These are phyloP conservation scores for Colletotrichum agaves DNA, from an alignment of 2,329 filamentous ascomycete genomes.

Conservation along the genomic window DNA sequence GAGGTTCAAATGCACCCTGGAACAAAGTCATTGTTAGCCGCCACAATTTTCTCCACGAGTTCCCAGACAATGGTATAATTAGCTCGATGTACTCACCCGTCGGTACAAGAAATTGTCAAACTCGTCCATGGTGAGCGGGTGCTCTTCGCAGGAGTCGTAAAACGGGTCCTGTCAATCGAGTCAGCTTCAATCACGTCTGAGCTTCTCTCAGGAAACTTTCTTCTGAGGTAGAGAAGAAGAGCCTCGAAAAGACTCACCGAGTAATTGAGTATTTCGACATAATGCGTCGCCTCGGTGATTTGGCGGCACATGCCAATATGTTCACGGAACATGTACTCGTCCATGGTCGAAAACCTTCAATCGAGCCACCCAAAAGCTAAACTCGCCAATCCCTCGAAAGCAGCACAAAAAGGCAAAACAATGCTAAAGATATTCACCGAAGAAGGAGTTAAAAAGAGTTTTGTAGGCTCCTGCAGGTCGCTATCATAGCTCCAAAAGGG, in stretches of 20 bases:
- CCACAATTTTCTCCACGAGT: background rate
- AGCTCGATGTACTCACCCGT: constrained; percentile 51
- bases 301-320: constrained; percentile 60
- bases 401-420: background rate
- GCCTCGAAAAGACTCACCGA: constrained; percentile 54
- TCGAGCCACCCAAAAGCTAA: constrained; percentile 19
- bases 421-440: constrained; percentile 14
- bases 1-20: constrained; percentile 65
- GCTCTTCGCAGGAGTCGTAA: constrained; percentile 62
- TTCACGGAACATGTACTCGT: constrained; percentile 66
- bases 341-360: constrained; percentile 54
- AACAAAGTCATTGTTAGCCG: constrained; percentile 31
- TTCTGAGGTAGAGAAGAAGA: background rate
- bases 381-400: background rate
- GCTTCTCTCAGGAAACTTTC: background rate
- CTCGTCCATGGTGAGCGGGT: constrained; percentile 62
- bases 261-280: constrained; percentile 69
- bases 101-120: constrained; percentile 67
- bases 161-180: constrained; percentile 56
- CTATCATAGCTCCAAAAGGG: constrained; percentile 31
- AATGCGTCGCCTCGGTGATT: constrained; percentile 63
- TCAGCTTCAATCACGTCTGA: background rate
- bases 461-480: constrained; percentile 31
- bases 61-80: background rate
- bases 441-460: constrained; percentile 16